A percentile compares a stretch with the other conserved stretches of the same genome.
These are phyloP conservation scores for Macrophomina phaseolina DNA, from an alignment of 2,329 filamentous ascomycete genomes.

Conservation along the genomic window DNA sequence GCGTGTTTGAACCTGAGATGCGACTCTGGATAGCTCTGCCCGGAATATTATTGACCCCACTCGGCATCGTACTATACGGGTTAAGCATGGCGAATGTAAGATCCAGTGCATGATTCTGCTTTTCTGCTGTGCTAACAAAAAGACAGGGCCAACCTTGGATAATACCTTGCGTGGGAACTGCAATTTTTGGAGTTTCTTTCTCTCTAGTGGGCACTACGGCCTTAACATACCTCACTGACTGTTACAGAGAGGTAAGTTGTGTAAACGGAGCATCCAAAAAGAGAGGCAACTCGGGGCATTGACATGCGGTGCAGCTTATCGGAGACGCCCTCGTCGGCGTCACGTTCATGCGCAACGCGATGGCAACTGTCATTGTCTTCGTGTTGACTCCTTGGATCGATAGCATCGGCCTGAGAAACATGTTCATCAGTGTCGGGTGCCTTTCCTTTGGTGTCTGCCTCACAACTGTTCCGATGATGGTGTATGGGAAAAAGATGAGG, in stretches of 20 bases:
- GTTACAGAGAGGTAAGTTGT: conserved; percentile 34
- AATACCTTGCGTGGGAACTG: conserved; percentile 44
- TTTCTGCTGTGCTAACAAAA: no score
- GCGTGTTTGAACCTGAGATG: conserved; percentile 37
- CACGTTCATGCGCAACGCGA: conserved; percentile 52
- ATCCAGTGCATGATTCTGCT: conserved; percentile 31
- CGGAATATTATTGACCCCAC: conserved; percentile 33
- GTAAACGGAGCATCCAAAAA: no score
- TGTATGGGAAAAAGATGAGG: conserved; percentile 6
- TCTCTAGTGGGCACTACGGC: conserved; percentile 35
- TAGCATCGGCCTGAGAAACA: conserved; percentile 48
- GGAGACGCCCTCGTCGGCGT: conserved; percentile 55
- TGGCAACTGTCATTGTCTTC: conserved; percentile 54
- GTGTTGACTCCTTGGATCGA: conserved; percentile 51
- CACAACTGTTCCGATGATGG: conserved; percentile 5
- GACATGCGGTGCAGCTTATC: conserved; percentile 45
- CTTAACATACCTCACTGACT: conserved; percentile 49
- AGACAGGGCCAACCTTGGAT: conserved; percentile 36
- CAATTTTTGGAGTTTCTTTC: conserved; percentile 45
- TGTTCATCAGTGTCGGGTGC: conserved; percentile 44
- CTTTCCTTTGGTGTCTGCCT: conserved; percentile 42
- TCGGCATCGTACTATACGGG: conserved; percentile 46
- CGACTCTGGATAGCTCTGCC: conserved; percentile 28
- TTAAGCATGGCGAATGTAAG: conserved; percentile 39
- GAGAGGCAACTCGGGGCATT: no score